Percentiles rank a stretch among this genome's conserved stretches.
phyloP scores from a whole-genome alignment of 2,329 filamentous ascomycete genomes.

The Fusarium agapanthi region DNA sequence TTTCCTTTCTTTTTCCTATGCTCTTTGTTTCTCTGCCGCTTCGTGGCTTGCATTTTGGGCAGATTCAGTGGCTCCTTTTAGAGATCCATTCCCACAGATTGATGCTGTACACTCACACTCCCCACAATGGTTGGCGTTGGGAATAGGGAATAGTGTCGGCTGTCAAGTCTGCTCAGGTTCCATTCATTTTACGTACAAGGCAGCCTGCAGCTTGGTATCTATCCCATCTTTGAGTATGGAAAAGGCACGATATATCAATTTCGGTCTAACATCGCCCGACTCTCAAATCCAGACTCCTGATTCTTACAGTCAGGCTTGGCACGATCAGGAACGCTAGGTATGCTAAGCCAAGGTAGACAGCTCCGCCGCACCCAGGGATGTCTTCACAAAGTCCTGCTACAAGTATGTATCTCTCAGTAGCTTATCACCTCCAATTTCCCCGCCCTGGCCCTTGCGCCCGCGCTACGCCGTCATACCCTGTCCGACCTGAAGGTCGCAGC shows the following conservation, averaged over 20 bases:
- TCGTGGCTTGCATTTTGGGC: conserved; percentile 17
- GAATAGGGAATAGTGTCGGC: conserved; percentile 1
- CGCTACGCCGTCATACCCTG: conserved; percentile 38
- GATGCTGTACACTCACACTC: conserved; percentile 28
- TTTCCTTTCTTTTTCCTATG: conserved; percentile 8
- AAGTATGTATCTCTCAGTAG: conserved; percentile 24
- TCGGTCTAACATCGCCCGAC: conserved; percentile 4
- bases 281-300: not conserved
- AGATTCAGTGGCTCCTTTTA: conserved; percentile 24
- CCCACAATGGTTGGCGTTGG: conserved; percentile 7
- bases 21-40: conserved; percentile 9
- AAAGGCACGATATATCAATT: not conserved
- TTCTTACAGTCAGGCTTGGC: conserved; percentile 1
- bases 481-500: conserved; percentile 11
- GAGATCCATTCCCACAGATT: conserved; percentile 29
- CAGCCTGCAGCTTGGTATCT: not conserved
- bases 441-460: conserved; percentile 44
- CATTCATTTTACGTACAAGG: conserved; percentile 22
- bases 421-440: conserved; percentile 44
- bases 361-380: not conserved
- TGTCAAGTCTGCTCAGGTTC: not conserved
- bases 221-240: not conserved
- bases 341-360: not conserved
- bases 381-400: not conserved
- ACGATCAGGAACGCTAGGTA: conserved; percentile 5